A percentile compares a stretch with the other conserved stretches of the same genome.
These are phyloP conservation scores for Penicillium chermesinum DNA, from an alignment of 495 filamentous ascomycete genomes.

Conservation along the genomic window DNA sequence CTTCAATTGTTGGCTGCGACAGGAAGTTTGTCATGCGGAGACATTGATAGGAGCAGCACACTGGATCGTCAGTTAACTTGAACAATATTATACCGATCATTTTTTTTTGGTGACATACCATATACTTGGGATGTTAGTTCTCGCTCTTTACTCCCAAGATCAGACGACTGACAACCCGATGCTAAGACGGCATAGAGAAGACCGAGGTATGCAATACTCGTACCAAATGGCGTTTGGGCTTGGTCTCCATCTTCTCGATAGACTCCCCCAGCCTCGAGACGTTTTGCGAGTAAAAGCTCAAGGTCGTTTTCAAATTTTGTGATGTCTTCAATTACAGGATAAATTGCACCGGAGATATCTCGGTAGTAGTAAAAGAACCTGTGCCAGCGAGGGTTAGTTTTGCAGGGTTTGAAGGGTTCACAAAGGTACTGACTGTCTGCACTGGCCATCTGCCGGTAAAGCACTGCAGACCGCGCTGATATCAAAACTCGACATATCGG, in stretches of 20 bases:
- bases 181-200: constrained; percentile 75
- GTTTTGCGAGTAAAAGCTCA: constrained; percentile 60
- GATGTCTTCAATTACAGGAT: constrained; percentile 72
- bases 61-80: constrained; percentile 20
- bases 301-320: constrained; percentile 64
- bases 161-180: constrained; percentile 76
- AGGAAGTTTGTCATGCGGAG: constrained; percentile 59
- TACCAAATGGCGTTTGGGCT: constrained; percentile 46
- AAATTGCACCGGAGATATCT: constrained; percentile 78
- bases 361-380: constrained; percentile 73
- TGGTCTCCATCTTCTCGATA: constrained; percentile 33
- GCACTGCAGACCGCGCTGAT: constrained; percentile 65
- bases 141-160: constrained; percentile 55
- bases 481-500: constrained; percentile 64
- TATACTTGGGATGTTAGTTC: constrained; percentile 57
- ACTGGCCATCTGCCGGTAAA: constrained; percentile 63
- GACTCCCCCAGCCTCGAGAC: constrained; percentile 46
- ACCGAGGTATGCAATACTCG: constrained; percentile 61
- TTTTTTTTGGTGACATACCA: constrained; percentile 25
- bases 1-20: constrained; percentile 53
- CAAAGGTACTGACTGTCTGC: constrained; percentile 50
- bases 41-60: constrained; percentile 60
- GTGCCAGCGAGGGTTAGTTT: not conserved
- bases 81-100: not conserved
- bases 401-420: not conserved